Conservation (phyloP, 805 yeast genomes). For the Saccharomycopsis synnaedendra region DNA sequence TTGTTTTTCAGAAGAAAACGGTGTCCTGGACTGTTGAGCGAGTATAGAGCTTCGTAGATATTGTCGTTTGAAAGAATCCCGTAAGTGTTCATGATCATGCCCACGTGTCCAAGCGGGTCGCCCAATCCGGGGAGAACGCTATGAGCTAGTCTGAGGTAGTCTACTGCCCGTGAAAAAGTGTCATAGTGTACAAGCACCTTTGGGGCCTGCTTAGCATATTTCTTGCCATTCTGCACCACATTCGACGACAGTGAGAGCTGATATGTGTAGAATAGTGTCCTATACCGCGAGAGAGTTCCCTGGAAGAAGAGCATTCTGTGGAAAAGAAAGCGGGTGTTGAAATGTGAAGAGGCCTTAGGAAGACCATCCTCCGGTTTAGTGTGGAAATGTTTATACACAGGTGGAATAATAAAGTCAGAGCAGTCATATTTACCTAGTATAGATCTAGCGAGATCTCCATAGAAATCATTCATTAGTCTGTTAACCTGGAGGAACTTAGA, state of each 20-base stretch:
- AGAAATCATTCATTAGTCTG: conserved; percentile 5
- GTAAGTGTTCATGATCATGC: conserved; percentile 9
- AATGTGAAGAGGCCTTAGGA: background rate
- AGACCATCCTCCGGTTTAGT: background rate
- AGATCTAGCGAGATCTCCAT: background rate
- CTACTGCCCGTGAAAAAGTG: conserved; percentile 7
- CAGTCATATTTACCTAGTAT: conserved; percentile 4
- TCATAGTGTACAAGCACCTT: background rate
- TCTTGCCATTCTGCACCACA: background rate
- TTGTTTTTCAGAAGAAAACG: background rate
- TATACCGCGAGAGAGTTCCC: conserved; percentile 9
- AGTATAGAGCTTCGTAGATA: background rate
- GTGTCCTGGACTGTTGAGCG: conserved; percentile 2
- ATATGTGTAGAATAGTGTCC: conserved; percentile 4
- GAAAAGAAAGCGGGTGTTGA: conserved; percentile 1
- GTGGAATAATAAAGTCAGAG: background rate
- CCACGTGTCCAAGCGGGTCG: conserved; percentile 9
- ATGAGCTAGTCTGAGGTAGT: conserved; percentile 1
- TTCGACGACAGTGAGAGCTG: conserved; percentile 2
- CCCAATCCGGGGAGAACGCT: conserved; percentile 5
- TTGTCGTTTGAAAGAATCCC: conserved; percentile 2
- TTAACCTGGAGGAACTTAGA: background rate
- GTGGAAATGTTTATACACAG: conserved; percentile 2
- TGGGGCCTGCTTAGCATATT: background rate
- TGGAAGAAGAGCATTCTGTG: conserved; percentile 9